Base-by-base conservation (phyloP, 176 grass and related monocot genomes). In the Bonia amplexicaulis region DNA sequence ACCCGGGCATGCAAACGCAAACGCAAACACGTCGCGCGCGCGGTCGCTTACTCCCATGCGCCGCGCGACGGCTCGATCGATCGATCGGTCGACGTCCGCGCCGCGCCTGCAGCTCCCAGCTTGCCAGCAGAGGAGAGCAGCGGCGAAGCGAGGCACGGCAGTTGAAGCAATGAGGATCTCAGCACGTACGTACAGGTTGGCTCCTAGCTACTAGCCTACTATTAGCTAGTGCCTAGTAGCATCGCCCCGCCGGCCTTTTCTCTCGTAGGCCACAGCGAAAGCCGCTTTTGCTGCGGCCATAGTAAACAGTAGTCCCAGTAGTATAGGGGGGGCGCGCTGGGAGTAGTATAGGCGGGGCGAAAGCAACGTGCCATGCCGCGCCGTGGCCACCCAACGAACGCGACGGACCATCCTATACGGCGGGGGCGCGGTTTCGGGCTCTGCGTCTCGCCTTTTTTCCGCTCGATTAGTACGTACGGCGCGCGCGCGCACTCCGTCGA, bases 321-420 rank as follows among this genome's bases (percentile, higher is more conserved):
- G 26, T 10, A 26, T 5, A 14, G 41, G 16, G 53, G 53, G 17
- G 7, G 54, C 19, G 54, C 54, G 17, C 7, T 16, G 48, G 48
- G n/a, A n/a, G n/a, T n/a, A n/a, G n/a, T n/a, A n/a, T n/a, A 10
- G 47, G 0, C 0, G 51, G 31, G 16, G 22, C 76, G 67, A 86
- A 86, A 86, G 76, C 84, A 80, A 86, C 76, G 67, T 73, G 7
- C 41, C 41, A 1, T 8, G 41, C 31, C 31, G 31, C 31, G 84
- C 54, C 64, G 17, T n/a, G 14, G 71, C 29, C 9, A 1, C 35
- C 55, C 20, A n/a, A 48, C 23, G 44, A 27, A 13, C 62, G 40
- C 51, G 7, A 62, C 16, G 69, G 81, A 84, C 81, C 70, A 83
- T 12, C 53, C 45, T 46, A 46, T 46, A 46, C 45, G 45, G n/a